These are phyloP conservation scores for Sporothrix brasiliensis DNA, from an alignment of 2,329 filamentous ascomycete genomes.

Conservation along the genomic window DNA sequence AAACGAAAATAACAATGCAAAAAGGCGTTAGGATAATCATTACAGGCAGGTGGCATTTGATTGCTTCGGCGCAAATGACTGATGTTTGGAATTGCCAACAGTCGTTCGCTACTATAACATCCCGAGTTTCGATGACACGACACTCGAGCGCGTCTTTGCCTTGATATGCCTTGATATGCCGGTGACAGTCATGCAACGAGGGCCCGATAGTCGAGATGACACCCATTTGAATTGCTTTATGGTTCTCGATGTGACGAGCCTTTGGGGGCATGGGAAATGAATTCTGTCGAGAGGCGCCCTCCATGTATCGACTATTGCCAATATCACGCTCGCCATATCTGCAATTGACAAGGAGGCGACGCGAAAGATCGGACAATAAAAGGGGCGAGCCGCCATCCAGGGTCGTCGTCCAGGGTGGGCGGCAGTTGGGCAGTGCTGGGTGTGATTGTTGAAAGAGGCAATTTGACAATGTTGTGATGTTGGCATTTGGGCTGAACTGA, in stretches of 20 bases:
- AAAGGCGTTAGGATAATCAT: background rate
- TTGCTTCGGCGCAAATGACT: background rate
- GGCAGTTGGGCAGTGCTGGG: constrained; percentile 4
- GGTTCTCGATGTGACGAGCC: background rate
- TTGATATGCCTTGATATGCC: background rate
- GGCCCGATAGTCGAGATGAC: background rate
- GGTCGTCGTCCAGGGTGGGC: background rate
- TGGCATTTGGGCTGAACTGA: background rate
- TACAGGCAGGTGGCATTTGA: background rate
- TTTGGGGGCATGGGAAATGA: constrained; percentile 6
- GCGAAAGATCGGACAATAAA: background rate
- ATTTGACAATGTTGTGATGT: constrained; percentile 3
- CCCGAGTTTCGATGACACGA: background rate
- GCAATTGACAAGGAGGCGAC: background rate
- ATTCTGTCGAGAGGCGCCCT: background rate
- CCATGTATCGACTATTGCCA: constrained; percentile 16
- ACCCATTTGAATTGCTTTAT: background rate
- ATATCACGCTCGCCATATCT: constrained; percentile 12
- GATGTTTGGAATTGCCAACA: background rate
- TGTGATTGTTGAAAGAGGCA: constrained; percentile 9
- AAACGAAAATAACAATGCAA: background rate
- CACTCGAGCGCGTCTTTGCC: background rate
- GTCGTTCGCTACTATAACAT: background rate
- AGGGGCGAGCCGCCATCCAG: background rate
- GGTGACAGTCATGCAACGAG: background rate